Evolutionary conservation across 352 stramenopile genomes (phyloP), one percentile per base, ranked within the genome.

Genomic region (Pythium brachiatum): DNA sequence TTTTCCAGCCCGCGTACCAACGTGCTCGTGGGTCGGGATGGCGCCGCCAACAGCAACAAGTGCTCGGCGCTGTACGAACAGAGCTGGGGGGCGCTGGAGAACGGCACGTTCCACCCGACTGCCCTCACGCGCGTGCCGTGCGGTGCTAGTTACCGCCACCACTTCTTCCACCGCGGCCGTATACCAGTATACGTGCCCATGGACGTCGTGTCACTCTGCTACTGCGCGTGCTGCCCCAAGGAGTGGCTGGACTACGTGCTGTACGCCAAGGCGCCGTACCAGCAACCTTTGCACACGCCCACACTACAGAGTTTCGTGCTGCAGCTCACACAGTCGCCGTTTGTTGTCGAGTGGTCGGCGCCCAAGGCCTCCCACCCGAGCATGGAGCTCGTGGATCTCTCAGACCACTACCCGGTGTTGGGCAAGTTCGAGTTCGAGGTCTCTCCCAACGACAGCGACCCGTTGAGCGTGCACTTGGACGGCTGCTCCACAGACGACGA

Each of bases 181-280:
- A 52, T 64, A 36, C 66, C 71, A 25, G 65, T 89, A 25, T 81
- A 78, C 36, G 53, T 78, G 34, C 47, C 78, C 16, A n/a, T 53
- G 27, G 58, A 59, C 38, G 58, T 62, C 7, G 69, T 79, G 21
- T 74, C 69, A 11, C 84, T 87, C 70, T 94, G 85, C 67, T 94
- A 81, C 52, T 94, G 85, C 46, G 74, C 85, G 0, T 94, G 85
- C 60, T 94, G 85, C 51, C 83, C 85, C 31, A 57, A 86, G 1
- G 85, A 94, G 60, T 94, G 85, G 85, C 64, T 94, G 20, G 85
- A 94, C 72, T 94, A 94, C 65, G 77, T 92, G 27, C 72, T 94
- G 1, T 89, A 86, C 39, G 83, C 76, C 9, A 53, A 46, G 21
- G 55, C 26, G 21, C 85, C 83, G 8, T 94, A 90, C 31, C 80